Percentiles rank a stretch among this genome's conserved stretches.
Evolutionary conservation across 2,329 filamentous ascomycete species (phyloP).

Genomic region (Alternaria arbusti): DNA sequence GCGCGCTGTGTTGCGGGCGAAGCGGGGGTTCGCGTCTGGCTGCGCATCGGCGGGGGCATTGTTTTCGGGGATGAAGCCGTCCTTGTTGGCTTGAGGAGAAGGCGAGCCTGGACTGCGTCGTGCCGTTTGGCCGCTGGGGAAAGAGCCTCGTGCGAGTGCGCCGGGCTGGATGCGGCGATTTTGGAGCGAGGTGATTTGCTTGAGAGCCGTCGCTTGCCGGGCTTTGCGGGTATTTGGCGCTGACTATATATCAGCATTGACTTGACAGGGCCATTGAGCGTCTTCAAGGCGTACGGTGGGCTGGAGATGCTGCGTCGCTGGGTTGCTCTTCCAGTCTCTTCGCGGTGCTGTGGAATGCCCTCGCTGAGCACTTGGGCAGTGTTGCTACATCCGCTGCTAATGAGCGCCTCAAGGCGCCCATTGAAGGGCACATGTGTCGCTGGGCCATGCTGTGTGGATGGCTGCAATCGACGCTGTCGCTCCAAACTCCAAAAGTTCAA

Average conservation of each 20-base stretch:
- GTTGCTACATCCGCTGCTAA: slow-evolving; percentile 25
- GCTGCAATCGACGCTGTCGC: slow-evolving; percentile 13
- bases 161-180: slow-evolving; percentile 25
- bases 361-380: slow-evolving; percentile 25
- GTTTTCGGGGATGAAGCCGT: slow-evolving; percentile 8
- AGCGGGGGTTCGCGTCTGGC: slow-evolving; percentile 14
- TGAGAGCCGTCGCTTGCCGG: slow-evolving; percentile 34
- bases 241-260: slow-evolving; percentile 15
- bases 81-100: neutral
- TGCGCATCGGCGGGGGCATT: slow-evolving; percentile 1
- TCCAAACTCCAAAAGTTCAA: slow-evolving; percentile 36
- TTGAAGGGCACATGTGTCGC: slow-evolving; percentile 43
- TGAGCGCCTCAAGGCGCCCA: slow-evolving; percentile 37
- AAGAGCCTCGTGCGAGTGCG: slow-evolving; percentile 27
- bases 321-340: slow-evolving; percentile 32
- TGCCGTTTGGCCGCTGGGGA: slow-evolving; percentile 26
- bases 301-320: slow-evolving; percentile 20
- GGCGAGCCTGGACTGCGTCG: slow-evolving; percentile 6
- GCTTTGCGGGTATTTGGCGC: slow-evolving; percentile 29
- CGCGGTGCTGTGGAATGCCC: slow-evolving; percentile 36
- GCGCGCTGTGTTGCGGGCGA: slow-evolving; percentile 13
- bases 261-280: neutral
- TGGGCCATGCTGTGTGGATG: slow-evolving; percentile 43
- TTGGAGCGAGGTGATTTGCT: slow-evolving; percentile 34
- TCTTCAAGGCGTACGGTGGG: slow-evolving; percentile 8